Evolutionary conservation across 2,329 filamentous ascomycete species (phyloP).

Genomic region (Hysterium pulicare): DNA sequence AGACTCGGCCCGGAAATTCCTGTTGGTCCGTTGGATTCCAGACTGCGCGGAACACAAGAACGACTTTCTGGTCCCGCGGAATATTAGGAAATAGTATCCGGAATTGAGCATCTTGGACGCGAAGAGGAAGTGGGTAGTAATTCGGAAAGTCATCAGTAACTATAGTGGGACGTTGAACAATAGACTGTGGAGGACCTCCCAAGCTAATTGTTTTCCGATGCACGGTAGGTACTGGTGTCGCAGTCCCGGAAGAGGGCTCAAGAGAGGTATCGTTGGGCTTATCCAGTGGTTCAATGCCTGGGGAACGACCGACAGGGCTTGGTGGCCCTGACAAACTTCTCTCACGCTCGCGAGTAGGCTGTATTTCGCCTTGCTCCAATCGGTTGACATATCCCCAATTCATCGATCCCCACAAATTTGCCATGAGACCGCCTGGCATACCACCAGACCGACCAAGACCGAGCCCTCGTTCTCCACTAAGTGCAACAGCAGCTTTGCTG

Average conservation of each 20-base stretch:
- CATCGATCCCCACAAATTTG: constrained; percentile 89
- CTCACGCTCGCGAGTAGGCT: constrained; percentile 19
- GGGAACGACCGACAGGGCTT: constrained; percentile 27
- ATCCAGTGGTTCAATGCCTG: constrained; percentile 17
- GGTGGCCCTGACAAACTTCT: constrained; percentile 32
- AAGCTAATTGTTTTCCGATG: constrained; percentile 59
- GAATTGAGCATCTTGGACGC: constrained; percentile 89
- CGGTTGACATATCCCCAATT: constrained; percentile 72
- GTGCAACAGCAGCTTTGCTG: constrained; percentile 78
- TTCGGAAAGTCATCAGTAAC: constrained; percentile 59
- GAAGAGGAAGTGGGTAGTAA: constrained; percentile 78
- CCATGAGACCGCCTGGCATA: constrained; percentile 81
- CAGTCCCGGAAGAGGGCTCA: constrained; percentile 10
- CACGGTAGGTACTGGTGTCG: constrained; percentile 12
- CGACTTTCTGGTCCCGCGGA: constrained; percentile 71
- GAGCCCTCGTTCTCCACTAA: constrained; percentile 72
- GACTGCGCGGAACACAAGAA: constrained; percentile 88
- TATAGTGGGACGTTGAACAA: constrained; percentile 15
- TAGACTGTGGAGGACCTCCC: constrained; percentile 37
- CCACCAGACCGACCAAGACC: constrained; percentile 60
- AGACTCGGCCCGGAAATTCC: constrained; percentile 80
- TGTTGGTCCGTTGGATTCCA: constrained; percentile 77
- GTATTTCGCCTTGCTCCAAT: constrained; percentile 54
- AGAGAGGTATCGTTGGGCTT: constrained; percentile 14
- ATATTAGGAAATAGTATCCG: constrained; percentile 84